Base-by-base conservation (phyloP, 2,329 filamentous ascomycete genomes). In the Clonostachys chloroleuca region DNA sequence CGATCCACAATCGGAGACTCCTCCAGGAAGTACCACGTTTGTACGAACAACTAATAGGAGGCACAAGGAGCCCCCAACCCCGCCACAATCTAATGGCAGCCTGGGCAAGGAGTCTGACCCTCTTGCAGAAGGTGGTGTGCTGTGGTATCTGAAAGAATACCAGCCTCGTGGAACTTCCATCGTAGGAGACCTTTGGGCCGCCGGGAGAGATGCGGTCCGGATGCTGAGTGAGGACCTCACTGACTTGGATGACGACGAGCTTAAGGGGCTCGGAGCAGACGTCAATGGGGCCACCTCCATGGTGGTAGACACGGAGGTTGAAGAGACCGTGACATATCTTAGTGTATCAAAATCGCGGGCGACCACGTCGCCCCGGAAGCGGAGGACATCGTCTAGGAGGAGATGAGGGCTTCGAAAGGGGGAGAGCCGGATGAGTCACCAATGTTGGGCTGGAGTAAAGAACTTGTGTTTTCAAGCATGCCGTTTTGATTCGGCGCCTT, bases 221-320 rank as follows among this genome's bases (percentile, higher is more conserved):
- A 73, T 71, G 56, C 83, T 92, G 65, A 95, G 89, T 57, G 92
- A 96, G 65, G 89, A 92, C 56, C 75, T 96, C 18, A 95, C 88
- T 48, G 92, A 96, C 60, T 83, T 96, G 62, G 92, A 95, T 57
- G 92, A 96, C 54, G 91, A 95, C 45, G 89, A 92, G 67, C 74
- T 96, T 49, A 84, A 88, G 57, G 89, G 86, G 34, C 70, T 90
- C 34, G 75, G 70, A 34, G 71, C 74, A 43, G 77, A 80, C 52
- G 70, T 81, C 33, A 75, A 77, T 53, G 71, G 40, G 48, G 40
- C 34, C n/a, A 24, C 33, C 17, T 35, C 43, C 16, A 24, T 44
- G 16, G 40, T 20, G 9, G 43, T 36, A 5, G 33, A 17, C 14
- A 45, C 39, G 12, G 47, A 48, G 34, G 36, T 7, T 6, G 41